Base-by-base conservation (phyloP, 306 rosid genomes). In the Biancaea sappan region DNA sequence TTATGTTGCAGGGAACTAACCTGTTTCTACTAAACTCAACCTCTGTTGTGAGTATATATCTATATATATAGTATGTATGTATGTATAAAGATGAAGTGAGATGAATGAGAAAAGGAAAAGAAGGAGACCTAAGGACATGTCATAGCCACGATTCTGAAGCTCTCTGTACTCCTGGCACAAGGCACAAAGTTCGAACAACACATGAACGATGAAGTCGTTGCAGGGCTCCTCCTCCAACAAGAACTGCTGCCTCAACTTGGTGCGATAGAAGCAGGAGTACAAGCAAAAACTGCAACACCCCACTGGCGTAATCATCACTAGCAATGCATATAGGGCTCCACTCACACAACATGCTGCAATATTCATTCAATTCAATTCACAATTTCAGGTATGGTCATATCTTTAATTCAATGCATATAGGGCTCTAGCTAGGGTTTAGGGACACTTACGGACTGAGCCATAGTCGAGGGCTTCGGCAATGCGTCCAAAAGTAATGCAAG, bases 401-500 rank as follows among this genome's bases (percentile, higher is more conserved):
- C n/a, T n/a, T n/a, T n/a, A n/a, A n/a, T n/a, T n/a, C 74, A 77
- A 26, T 31, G 76, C 24, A 54, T 77, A 88, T 1, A 88, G 66
- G 18, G 72, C 43, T 29, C 86, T 82, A 34, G 72, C 81, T 72
- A 31, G n/a, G n/a, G 7, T 8, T 2, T 4, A 35, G 4, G 24
- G 34, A 2, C 2, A 40, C 75, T 79, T 88, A 84, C 93, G 52
- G 24, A 79, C 71, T 37, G 84, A 58, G 69, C 93, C 90, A 46
- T 70, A n/a, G 43, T 86, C 86, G 4, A 84, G 71, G 6, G 86
- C 73, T 70, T 88, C 87, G n/a, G 92, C 80, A 43, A 85, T 75
- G 48, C 86, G 88, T 38, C 85, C 90, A 6, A 86, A 81, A 15
- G 88, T 51, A 6, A 88, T 62, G 22, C 90, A 88, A 9, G 93